Percentiles rank a stretch among this genome's conserved stretches.
These are phyloP conservation scores for Fusarium incarnatum DNA, from an alignment of 2,329 filamentous ascomycete genomes.

Conservation along the genomic window DNA sequence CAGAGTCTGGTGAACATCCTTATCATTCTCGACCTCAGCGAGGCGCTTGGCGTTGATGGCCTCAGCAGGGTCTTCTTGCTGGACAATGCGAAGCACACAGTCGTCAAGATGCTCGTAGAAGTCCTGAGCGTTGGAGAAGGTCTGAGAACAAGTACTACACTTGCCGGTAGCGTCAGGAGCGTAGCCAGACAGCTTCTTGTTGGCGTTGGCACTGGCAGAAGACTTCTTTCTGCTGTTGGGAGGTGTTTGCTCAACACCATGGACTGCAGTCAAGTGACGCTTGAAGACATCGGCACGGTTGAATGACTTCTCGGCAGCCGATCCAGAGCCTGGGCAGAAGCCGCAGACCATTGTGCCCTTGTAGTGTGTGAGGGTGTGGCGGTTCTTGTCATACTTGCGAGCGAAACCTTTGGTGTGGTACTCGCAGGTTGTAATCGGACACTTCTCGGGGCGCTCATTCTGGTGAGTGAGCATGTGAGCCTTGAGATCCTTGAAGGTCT, in stretches of 20 bases:
- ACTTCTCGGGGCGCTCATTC: conserved; percentile 91
- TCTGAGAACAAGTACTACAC: conserved; percentile 93
- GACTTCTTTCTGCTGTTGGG: conserved; percentile 88
- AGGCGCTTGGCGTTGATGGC: conserved; percentile 75
- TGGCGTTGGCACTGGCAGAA: conserved; percentile 53
- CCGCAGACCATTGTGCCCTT: conserved; percentile 98
- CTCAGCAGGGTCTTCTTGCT: conserved; percentile 77
- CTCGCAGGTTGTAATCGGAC: conserved; percentile 90
- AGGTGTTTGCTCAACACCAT: conserved; percentile 91
- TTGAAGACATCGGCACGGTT: conserved; percentile 97
- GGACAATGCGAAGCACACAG: conserved; percentile 77
- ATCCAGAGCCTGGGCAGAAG: conserved; percentile 91
- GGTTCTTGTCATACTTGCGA: conserved; percentile 95
- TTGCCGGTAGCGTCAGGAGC: conserved; percentile 87
- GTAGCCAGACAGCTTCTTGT: conserved; percentile 77
- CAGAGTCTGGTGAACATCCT: conserved; percentile 70
- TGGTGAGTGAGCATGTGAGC: conserved; percentile 96
- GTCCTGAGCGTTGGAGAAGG: conserved; percentile 93
- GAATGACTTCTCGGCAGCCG: conserved; percentile 91
- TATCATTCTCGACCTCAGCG: conserved; percentile 73
- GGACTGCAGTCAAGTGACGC: conserved; percentile 88
- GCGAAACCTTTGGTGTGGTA: conserved; percentile 94
- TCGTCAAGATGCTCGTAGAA: conserved; percentile 97
- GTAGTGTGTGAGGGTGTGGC: conserved; percentile 94
- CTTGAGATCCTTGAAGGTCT: conserved; percentile 89